Conservation (phyloP, 257 asterid species). For the Eucommia ulmoides region DNA sequence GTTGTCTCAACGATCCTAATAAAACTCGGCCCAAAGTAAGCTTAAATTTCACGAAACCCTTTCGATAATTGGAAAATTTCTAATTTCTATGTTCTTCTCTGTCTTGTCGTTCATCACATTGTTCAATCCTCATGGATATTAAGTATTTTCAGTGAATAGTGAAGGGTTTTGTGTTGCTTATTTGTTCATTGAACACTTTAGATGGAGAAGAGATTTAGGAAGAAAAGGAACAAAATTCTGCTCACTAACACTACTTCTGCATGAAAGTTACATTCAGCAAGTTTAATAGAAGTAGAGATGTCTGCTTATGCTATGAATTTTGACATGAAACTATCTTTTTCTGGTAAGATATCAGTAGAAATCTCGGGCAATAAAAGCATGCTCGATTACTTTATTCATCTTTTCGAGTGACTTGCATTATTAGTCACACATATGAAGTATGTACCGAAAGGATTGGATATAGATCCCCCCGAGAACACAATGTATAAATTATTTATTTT, state of each 20-base stretch:
- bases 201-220: conserved; percentile 92
- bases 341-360: not conserved
- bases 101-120: not conserved
- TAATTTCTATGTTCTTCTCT: not conserved
- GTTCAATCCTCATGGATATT: not conserved
- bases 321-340: not conserved
- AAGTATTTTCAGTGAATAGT: not conserved
- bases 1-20: conserved; percentile 60
- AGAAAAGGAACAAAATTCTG: conserved; percentile 69
- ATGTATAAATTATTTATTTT: too few relatives aligned
- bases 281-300: conserved; percentile 11
- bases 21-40: conserved; percentile 77
- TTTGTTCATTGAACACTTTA: conserved; percentile 15
- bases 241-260: conserved; percentile 74
- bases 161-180: not conserved
- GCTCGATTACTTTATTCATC: too few relatives aligned
- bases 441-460: too few relatives aligned
- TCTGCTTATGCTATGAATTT: not conserved
- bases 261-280: conserved; percentile 61
- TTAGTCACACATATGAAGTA: too few relatives aligned
- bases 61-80: not conserved
- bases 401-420: too few relatives aligned
- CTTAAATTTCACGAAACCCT: not conserved
- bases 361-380: too few relatives aligned
- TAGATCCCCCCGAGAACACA: too few relatives aligned